A percentile compares a stretch with the other conserved stretches of the same genome.
Conservation (phyloP, 78 protist species). For the Dictyostelium citrinum region DNA sequence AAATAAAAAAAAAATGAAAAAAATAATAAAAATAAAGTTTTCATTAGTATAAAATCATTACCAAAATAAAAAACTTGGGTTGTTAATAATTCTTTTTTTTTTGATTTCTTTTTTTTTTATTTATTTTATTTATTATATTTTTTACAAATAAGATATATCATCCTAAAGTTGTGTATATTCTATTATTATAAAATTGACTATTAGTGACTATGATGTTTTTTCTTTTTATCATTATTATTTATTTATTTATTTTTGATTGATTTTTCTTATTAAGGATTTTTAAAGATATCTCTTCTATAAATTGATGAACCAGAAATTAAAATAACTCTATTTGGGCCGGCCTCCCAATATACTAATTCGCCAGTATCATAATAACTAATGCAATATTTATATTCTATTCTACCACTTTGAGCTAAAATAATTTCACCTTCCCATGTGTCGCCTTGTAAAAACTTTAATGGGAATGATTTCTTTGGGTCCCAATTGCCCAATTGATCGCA, state of each 20-base stretch:
- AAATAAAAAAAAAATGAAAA: too few species aligned
- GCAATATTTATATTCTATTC: slow-evolving; percentile 75
- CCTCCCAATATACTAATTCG: slow-evolving; percentile 62
- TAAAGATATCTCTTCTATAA: slow-evolving; percentile 60
- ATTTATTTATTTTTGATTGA: background rate
- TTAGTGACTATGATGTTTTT: background rate
- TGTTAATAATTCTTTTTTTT: too few species aligned
- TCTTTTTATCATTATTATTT: background rate
- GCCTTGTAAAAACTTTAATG: slow-evolving; percentile 63
- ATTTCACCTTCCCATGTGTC: slow-evolving; percentile 79
- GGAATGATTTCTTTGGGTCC: slow-evolving; percentile 72
- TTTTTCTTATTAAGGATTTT: slow-evolving; percentile 7
- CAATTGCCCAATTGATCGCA: slow-evolving; percentile 77
- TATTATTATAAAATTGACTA: too few species aligned
- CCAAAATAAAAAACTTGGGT: too few species aligned
- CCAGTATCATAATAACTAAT: slow-evolving; percentile 67
- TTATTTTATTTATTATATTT: background rate
- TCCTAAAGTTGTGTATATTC: background rate
- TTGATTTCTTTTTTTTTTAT: too few species aligned
- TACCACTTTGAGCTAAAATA: slow-evolving; percentile 23
- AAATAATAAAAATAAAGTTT: too few species aligned
- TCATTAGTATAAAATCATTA: too few species aligned
- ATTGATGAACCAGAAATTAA: slow-evolving; percentile 40
- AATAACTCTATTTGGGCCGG: slow-evolving; percentile 65
- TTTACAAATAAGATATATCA: background rate